Base-by-base conservation (phyloP, 345 rosid species). In the Odontarrhena argentea region DNA sequence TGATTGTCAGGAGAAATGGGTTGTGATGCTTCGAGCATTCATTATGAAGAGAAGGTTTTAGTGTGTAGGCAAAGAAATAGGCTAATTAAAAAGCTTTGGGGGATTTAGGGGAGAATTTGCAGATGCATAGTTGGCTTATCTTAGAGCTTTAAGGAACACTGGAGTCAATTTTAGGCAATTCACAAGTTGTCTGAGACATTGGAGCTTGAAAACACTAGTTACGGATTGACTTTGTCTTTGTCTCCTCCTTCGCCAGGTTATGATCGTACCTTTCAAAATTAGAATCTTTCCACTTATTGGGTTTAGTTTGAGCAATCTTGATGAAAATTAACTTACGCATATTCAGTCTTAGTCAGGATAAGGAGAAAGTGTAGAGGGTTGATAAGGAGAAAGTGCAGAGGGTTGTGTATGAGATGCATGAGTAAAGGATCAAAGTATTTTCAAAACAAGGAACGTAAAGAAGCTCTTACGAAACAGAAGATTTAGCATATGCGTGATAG, bases 371-470 rank as follows among this genome's bases (percentile, higher is more conserved):
- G 99, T 95, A 87, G 34, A 96, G 92, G 36, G 92, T 94, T 46
- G 97, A 94, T 60, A 87, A 88, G 81, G 97, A 91, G 80, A 87
- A 81, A 83, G 97, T 93, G 15, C 98, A 88, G 55, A 84, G 77
- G 79, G 34, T 84, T 47, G 92, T 88, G 3, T 93, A 91, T 53
- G 96, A 91, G 69, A 91, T 18, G 22, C 22, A 18, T 84, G 97
- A 93, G 99, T 71, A 93, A 91, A 40, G 99, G 97, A 50, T 93
- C 97, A 0, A 94, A 91, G 65, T 94, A 86, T 73, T 93, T 91
- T 59, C 88, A 86, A 75, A 94, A 88, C 10, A 92, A 91, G 75
- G 96, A 88, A 46, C 86, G 84, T 41, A 93, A 88, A 59, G 97
- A 93, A 68, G 86, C 82, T 14, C 70, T 74, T 24, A 87, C 83